Percentiles rank a stretch among this genome's conserved stretches.
phyloP scores from a whole-genome alignment of 2,329 filamentous ascomycete genomes.

The Aspergillus calidoustus region DNA sequence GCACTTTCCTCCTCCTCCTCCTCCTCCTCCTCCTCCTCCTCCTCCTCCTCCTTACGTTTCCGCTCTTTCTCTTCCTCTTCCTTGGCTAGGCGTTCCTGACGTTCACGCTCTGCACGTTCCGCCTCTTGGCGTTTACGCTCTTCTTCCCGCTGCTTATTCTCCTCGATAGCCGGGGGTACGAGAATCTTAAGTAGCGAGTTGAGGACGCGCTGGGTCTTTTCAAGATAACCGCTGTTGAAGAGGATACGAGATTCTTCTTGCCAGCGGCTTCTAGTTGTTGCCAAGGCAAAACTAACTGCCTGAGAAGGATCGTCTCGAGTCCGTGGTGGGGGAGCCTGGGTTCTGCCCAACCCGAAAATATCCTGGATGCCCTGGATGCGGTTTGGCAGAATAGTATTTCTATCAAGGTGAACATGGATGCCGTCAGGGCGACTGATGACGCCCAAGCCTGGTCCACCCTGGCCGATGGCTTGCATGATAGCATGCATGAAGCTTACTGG shows the following conservation, averaged over 20 bases:
- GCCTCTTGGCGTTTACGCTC: conserved; percentile 64
- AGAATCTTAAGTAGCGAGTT: conserved; percentile 73
- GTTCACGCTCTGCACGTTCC: conserved; percentile 62
- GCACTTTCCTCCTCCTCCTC: conserved; percentile 72
- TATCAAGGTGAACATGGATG: conserved; percentile 60
- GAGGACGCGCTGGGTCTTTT: conserved; percentile 71
- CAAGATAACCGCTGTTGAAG: conserved; percentile 70
- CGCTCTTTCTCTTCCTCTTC: conserved; percentile 76
- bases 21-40: conserved; percentile 71
- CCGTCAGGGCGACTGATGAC: conserved; percentile 53
- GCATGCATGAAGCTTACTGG: conserved; percentile 63
- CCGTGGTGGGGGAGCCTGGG: conserved; percentile 36
- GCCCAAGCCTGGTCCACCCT: conserved; percentile 48
- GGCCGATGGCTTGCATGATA: conserved; percentile 59
- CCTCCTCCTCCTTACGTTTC: conserved; percentile 69
- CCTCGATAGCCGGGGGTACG: conserved; percentile 81
- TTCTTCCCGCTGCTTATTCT: conserved; percentile 71
- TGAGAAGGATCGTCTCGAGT: conserved; percentile 61
- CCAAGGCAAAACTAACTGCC: conserved; percentile 74
- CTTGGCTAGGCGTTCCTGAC: conserved; percentile 66
- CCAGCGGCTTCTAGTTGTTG: conserved; percentile 77
- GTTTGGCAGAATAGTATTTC: conserved; percentile 54
- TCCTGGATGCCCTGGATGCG: conserved; percentile 63
- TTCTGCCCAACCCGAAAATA: conserved; percentile 43
- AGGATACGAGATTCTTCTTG: conserved; percentile 87